Base-by-base conservation (phyloP, 148 eudicot species). In the Arctostaphylos glauca region DNA sequence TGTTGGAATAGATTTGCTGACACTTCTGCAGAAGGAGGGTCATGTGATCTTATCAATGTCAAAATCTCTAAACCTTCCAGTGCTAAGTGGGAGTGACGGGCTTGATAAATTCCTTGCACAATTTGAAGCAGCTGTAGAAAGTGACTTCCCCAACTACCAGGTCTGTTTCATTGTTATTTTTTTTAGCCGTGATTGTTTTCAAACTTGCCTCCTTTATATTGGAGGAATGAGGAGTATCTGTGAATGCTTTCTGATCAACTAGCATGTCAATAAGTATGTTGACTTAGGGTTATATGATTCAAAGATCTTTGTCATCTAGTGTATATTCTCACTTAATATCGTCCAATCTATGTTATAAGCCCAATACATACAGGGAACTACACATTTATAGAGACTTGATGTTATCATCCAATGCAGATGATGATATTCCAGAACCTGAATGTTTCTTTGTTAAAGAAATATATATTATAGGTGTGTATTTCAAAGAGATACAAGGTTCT, bases 101-200 rank as follows among this genome's bases (percentile, higher is more conserved):
- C 93, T 93, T 81, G 84, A 89, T 84, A 90, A 92, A 84, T 94
- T 89, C 84, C 99, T 96, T 72, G 38, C 81, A 47, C 98, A 96
- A 82, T 92, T 96, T 80, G 97, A 96, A 90, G 97, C 98, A 76
- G 96, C 99, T 81, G 83, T 96, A 70, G 96, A 94, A 74, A 96
- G 99, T 78, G 98, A 94, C 81, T 96, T 96, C 83, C 97, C 98
- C 46, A 90, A 88, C 83, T 91, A 92, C 84, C 98, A 94, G 99
- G 99, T 96, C 47, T 83, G 81, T 38, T 78, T 64, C 75, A 87
- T 76, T 68, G 13, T 31, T 0, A 49, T n/a, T 31, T 23, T 38
- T 48, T 19, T 82, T 6, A 19, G 6, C 38, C 18, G 25, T 9
- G 18, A 44, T 25, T 31, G 13, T 10, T 31, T 18, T 58, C 21